phyloP scores from a whole-genome alignment of 2,329 filamentous ascomycete species.

The Aspergillus pseudoglaucus region DNA sequence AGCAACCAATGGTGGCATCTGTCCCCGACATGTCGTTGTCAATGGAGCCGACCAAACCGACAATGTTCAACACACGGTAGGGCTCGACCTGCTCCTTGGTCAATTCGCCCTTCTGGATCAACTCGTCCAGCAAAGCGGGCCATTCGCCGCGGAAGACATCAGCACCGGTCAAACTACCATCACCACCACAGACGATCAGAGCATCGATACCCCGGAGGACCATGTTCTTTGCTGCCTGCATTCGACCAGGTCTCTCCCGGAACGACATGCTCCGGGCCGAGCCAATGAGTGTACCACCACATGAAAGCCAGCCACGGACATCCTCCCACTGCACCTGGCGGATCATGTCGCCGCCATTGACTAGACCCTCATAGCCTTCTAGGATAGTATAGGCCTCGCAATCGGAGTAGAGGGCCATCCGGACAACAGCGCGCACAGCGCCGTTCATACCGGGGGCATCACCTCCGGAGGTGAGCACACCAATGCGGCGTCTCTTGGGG shows the following conservation, averaged over 20 bases:
- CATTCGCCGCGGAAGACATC: conserved; percentile 90
- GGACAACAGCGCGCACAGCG: conserved; percentile 80
- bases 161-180: conserved; percentile 90
- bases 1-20: conserved; percentile 94
- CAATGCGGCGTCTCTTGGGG: conserved; percentile 61
- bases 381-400: conserved; percentile 77
- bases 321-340: conserved; percentile 84
- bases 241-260: conserved; percentile 76
- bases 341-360: conserved; percentile 83
- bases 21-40: conserved; percentile 98
- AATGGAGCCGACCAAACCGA: conserved; percentile 92
- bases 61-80: conserved; percentile 86
- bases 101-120: conserved; percentile 68
- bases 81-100: conserved; percentile 64
- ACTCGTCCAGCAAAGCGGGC: conserved; percentile 78
- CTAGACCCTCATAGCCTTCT: conserved; percentile 93
- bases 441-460: conserved; percentile 95
- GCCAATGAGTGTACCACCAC: conserved; percentile 92
- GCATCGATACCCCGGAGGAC: conserved; percentile 89
- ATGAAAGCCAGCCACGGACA: conserved; percentile 87
- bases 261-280: conserved; percentile 91
- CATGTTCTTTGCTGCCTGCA: conserved; percentile 89
- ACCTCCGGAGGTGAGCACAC: conserved; percentile 88
- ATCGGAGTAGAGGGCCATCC: conserved; percentile 78
- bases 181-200: conserved; percentile 92